Base-by-base conservation (phyloP, 108 stramenopile species). In the Cyclostephanos tholiformis region DNA sequence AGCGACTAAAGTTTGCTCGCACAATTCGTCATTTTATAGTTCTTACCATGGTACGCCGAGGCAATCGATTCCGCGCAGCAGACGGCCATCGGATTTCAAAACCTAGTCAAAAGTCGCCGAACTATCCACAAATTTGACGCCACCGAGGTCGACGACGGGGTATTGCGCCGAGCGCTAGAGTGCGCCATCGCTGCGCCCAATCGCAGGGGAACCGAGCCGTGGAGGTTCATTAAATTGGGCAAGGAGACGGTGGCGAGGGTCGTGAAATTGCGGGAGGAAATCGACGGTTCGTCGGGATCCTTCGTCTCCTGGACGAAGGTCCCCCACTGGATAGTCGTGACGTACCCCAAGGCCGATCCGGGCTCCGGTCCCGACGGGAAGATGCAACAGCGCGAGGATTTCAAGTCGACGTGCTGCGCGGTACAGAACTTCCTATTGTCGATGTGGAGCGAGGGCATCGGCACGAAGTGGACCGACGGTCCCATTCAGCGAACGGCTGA, bases 131-230 rank as follows among this genome's bases (percentile, higher is more conserved):
- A 77, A 44, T 91, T 91, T 50, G 90, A 91, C 50, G 59, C 84
- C 43, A 88, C 86, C 2, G 84, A 80, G 43, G 88, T 91, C 9
- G 75, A 76, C 58, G 86, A 88, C 43, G 88, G 73, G 23, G 86
- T 88, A 17, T 30, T 91, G 29, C 27, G 76, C 35, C 76, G 86
- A 30, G 90, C 90, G 19, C 56, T 91, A n/a, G 77, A 84, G 44
- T 87, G 86, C 73, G 90, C 90, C 23, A 91, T 88, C 49, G 80
- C 85, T 4, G 90, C 90, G 7, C 90, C 90, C 9, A 91, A 91
- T 64, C 72, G 86, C 30, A 72, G 77, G 16, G 27, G 67, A 2
- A 88, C 75, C 23, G 90, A 91, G 56, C 90, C 90, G 10, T 91
- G 90, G 90, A 57, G 87, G 52, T 91, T 91, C 62, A 85, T 85